Evolutionary conservation across 139 green algal species (phyloP).

Genomic region (Monoraphidium neglectum): DNA sequence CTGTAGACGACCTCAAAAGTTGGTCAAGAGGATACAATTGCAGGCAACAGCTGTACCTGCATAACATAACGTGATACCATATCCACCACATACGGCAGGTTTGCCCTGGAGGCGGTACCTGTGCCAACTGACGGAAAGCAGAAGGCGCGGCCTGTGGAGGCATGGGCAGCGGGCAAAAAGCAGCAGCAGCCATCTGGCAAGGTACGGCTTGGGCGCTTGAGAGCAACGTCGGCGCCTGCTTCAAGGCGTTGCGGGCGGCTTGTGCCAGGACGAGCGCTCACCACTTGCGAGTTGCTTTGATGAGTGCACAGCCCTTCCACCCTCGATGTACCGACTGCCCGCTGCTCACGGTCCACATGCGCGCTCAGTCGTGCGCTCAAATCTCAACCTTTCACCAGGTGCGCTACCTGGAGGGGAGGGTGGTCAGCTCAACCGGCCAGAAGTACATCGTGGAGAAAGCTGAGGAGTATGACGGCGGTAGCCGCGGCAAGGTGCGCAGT

Average conservation of each 20-base stretch:
- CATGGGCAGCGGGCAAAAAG: neutral
- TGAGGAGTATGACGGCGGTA: constrained; percentile 66
- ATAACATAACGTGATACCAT: neutral
- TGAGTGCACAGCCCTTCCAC: neutral
- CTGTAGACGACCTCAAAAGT: too few relatives aligned
- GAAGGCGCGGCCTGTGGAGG: neutral
- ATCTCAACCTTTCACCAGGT: constrained; percentile 36
- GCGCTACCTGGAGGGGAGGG: constrained; percentile 58
- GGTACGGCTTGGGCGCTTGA: too few relatives aligned
- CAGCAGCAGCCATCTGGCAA: neutral
- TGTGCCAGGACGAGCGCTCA: too few relatives aligned
- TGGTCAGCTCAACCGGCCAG: constrained; percentile 62
- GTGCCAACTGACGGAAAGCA: neutral
- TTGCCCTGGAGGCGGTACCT: constrained; percentile 28
- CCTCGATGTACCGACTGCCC: neutral
- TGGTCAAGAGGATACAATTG: too few relatives aligned
- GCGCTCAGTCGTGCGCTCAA: too few relatives aligned
- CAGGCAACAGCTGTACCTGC: neutral
- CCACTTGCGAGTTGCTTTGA: too few relatives aligned
- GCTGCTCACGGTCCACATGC: neutral
- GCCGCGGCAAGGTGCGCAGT: constrained; percentile 19
- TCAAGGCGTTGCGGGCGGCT: too few relatives aligned
- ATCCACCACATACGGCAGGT: too few relatives aligned
- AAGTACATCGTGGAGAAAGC: constrained; percentile 71
- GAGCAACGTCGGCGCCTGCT: too few relatives aligned